Evolutionary conservation across 768 basidiomycete species (phyloP).

Genomic region (Trametes elegans): DNA sequence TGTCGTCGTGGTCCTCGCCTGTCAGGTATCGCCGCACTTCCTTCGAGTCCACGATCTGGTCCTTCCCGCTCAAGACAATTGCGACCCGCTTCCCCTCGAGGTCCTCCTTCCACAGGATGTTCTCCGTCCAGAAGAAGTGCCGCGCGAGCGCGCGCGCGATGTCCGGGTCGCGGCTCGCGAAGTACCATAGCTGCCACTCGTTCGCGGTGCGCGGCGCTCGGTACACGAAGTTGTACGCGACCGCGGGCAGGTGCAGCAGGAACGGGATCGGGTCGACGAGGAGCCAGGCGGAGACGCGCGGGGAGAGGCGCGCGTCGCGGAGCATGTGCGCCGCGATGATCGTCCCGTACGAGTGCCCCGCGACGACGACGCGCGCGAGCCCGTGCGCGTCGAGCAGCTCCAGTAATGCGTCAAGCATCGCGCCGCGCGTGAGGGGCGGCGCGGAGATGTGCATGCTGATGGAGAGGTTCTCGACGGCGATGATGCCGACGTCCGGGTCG

Average conservation of each 20-base stretch:
- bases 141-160: conserved; percentile 56
- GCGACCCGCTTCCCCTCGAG: conserved; percentile 33
- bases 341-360: conserved; percentile 64
- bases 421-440: conserved; percentile 42
- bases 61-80: conserved; percentile 38
- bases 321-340: conserved; percentile 54
- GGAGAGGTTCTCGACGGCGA: conserved; percentile 59
- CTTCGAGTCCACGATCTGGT: conserved; percentile 42
- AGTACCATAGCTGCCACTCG: conserved; percentile 70
- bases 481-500: conserved; percentile 53
- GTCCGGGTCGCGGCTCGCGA: conserved; percentile 62
- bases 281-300: conserved; percentile 42
- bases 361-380: conserved; percentile 42
- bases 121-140: conserved; percentile 68
- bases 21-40: conserved; percentile 42
- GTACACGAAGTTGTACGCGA: conserved; percentile 68
- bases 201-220: conserved; percentile 47
- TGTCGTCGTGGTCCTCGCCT: conserved; percentile 20
- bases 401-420: conserved; percentile 42
- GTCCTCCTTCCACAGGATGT: conserved; percentile 59
- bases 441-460: conserved; percentile 60
- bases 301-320: conserved; percentile 32
- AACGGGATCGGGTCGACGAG: conserved; percentile 68
- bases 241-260: conserved; percentile 57
- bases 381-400: conserved; percentile 44